Evolutionary conservation across 139 green algal genomes (phyloP).

Genomic region (Coelastrella sp.): DNA sequence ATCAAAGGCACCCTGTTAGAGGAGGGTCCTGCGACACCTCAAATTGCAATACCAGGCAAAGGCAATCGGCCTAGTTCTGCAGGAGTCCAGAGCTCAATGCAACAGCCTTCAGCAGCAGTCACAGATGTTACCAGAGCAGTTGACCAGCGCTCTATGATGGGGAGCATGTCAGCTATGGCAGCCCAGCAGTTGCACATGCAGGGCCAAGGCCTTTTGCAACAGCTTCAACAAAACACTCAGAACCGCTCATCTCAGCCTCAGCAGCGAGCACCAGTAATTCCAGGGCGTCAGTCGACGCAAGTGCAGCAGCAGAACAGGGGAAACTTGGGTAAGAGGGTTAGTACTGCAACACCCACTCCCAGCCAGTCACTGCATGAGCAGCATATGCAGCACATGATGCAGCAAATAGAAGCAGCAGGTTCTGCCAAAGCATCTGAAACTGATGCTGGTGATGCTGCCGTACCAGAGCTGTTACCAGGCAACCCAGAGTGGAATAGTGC

Average conservation of each 20-base stretch:
- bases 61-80: neutral
- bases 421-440: neutral
- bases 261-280: neutral
- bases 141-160: neutral
- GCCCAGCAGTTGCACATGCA: constrained; percentile 1
- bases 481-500: neutral
- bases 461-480: neutral
- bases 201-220: neutral
- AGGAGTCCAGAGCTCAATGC: neutral
- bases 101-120: neutral
- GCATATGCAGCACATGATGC: constrained; percentile 24
- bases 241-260: neutral
- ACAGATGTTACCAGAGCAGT: constrained; percentile 24
- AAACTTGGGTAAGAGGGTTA: neutral
- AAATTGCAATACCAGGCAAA: constrained; percentile 5
- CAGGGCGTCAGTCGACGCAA: neutral
- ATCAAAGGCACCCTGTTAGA: constrained; percentile 3
- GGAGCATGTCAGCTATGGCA: neutral
- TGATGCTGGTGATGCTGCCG: neutral
- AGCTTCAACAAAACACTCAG: neutral
- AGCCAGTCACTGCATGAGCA: constrained; percentile 18
- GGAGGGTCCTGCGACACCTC: constrained; percentile 31
- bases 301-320: constrained; percentile 26
- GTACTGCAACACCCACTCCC: neutral
- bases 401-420: neutral